phyloP scores from a whole-genome alignment of 139 green algal genomes.

The Coelastrella sp. region DNA sequence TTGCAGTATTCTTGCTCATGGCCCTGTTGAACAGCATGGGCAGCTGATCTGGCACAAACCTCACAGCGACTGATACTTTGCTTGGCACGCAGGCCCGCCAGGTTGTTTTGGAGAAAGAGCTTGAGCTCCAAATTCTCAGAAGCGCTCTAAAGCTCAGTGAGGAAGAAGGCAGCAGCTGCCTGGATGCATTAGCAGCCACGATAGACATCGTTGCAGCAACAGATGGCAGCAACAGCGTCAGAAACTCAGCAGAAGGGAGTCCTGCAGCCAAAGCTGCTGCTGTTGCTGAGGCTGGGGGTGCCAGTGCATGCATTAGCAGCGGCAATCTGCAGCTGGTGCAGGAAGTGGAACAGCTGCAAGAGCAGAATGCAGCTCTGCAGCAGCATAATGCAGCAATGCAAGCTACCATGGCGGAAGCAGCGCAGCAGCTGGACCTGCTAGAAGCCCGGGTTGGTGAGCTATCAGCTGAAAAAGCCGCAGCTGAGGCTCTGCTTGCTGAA shows the following conservation, averaged over 20 bases:
- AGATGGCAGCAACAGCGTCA: constrained; percentile 7
- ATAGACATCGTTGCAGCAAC: constrained; percentile 22
- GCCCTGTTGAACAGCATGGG: no score
- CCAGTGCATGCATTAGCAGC: background rate
- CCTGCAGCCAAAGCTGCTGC: background rate
- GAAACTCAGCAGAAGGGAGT: background rate
- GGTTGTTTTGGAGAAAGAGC: constrained; percentile 31
- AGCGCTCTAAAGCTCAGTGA: constrained; percentile 5
- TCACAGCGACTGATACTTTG: no score
- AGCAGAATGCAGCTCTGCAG: constrained; percentile 33
- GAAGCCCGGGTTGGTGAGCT: constrained; percentile 14
- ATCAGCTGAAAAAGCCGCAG: constrained; percentile 21
- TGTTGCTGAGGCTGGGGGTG: background rate
- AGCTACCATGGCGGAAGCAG: constrained; percentile 17
- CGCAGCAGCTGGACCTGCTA: constrained; percentile 19
- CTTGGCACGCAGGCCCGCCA: background rate
- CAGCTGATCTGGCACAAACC: no score
- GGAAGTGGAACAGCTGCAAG: constrained; percentile 25
- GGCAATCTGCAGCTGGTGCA: background rate
- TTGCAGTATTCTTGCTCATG: no score
- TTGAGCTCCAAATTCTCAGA: constrained; percentile 24
- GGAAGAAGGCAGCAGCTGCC: constrained; percentile 31
- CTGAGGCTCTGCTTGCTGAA: background rate
- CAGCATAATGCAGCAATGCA: constrained; percentile 18
- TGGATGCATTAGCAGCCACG: constrained; percentile 14